Evolutionary conservation across 2,329 filamentous ascomycete species (phyloP).

Genomic region (Penicillium sp.): DNA sequence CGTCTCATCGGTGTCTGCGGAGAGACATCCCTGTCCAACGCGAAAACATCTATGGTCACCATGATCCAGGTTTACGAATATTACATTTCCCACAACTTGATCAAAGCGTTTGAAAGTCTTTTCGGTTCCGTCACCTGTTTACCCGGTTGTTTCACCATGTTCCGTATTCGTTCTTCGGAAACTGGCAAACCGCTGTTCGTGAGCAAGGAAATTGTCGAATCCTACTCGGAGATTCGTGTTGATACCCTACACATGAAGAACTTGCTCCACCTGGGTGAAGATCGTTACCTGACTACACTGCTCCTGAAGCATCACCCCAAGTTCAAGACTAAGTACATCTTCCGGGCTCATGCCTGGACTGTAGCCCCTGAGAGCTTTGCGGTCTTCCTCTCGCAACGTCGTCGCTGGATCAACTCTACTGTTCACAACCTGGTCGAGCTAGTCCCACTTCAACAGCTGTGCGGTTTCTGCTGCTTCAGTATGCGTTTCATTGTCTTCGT

Average conservation of each 20-base stretch:
- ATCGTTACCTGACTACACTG: constrained; percentile 94
- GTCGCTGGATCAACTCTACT: constrained; percentile 99
- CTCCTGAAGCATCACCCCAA: constrained; percentile 88
- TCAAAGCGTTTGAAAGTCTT: constrained; percentile 95
- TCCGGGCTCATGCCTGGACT: constrained; percentile 90
- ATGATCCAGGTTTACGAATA: constrained; percentile 99
- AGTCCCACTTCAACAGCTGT: constrained; percentile 89
- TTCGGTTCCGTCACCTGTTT: constrained; percentile 98
- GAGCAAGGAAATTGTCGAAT: constrained; percentile 84
- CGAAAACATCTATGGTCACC: constrained; percentile 89
- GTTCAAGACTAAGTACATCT: constrained; percentile 99
- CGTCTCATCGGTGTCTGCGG: constrained; percentile 92
- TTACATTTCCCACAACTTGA: constrained; percentile 96
- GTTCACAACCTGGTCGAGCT: constrained; percentile 97
- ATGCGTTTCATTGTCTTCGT: constrained; percentile 98
- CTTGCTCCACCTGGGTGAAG: constrained; percentile 91
- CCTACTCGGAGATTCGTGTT: constrained; percentile 90
- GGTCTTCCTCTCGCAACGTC: constrained; percentile 96
- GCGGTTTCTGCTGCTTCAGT: constrained; percentile 99
- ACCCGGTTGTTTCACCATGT: constrained; percentile 99
- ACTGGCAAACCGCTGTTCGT: constrained; percentile 96
- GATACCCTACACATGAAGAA: constrained; percentile 99
- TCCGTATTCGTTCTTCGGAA: constrained; percentile 91
- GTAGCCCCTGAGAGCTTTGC: constrained; percentile 93
- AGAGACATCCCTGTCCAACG: constrained; percentile 91